Base-by-base conservation (phyloP, 2,329 filamentous ascomycete species). In the Myotisia sp. region DNA sequence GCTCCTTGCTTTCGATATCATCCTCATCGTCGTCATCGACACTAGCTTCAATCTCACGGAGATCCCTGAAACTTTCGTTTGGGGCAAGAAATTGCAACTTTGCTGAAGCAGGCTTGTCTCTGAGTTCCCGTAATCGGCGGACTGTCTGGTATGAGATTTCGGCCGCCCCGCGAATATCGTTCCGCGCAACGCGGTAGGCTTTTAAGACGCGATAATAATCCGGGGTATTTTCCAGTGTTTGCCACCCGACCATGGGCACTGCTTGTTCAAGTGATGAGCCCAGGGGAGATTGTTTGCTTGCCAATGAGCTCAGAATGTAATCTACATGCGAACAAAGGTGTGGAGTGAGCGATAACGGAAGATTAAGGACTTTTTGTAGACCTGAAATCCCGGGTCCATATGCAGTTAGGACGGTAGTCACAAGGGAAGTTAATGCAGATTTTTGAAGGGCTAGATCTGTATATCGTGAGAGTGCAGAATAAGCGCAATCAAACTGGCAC, bases 201-300 rank as follows among this genome's bases (percentile, higher is more conserved):
- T 94, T 93, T 30, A 95, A 71, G 37, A 94, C 79, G 48, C 87
- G 81, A 51, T 90, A 82, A 51, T 86, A 92, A 3, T 83, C 80
- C 1, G 75, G 70, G 6, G 58, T 58, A 21, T 54, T 57, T 18
- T 60, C 48, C 12, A 13, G 9, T n/a, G 37, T 38, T 26, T 36
- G 29, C 33, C 29, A 36, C 7, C 27, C 16, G 7, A 26, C 19
- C n/a, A 22, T 18, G 10, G 34, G 19, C 5, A 26, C 23, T 1
- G 33, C 23, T 23, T 33, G 37, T 8, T 13, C 33, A 8, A 13
- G 26, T 4, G 34, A 34, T 8, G 19, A 22, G n/a, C 22, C 20
- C 65, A 23, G 83, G 70, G 37, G 83, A 79, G 27, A 63, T 22
- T 77, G 74, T 37, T 72, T 70, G 43, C 72, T 72, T 52, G 81